Evolutionary conservation across 1,284 basidiomycete genomes (phyloP).

Genomic region (Moniliella sp.): DNA sequence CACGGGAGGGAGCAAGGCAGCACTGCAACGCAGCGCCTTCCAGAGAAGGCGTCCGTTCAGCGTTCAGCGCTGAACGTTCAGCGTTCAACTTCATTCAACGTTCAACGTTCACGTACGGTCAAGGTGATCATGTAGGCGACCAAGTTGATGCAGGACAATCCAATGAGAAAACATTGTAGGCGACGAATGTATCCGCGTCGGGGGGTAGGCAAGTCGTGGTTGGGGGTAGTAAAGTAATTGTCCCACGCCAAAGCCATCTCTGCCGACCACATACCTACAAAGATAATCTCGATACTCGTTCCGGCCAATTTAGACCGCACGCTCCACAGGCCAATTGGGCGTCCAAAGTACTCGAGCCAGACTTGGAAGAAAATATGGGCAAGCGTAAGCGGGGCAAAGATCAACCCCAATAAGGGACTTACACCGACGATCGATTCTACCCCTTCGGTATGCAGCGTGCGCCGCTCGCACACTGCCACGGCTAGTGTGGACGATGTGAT

Average conservation of each 20-base stretch:
- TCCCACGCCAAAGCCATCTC: constrained; percentile 65
- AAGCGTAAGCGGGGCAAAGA: constrained; percentile 62
- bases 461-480: constrained; percentile 53
- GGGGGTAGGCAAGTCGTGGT: constrained; percentile 43
- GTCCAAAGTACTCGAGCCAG: constrained; percentile 57
- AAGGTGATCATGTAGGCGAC: constrained; percentile 26
- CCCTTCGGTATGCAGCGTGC: constrained; percentile 40
- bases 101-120: constrained; percentile 16
- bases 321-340: constrained; percentile 65
- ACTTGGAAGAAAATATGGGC: constrained; percentile 49
- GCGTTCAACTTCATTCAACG: too few species aligned
- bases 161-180: constrained; percentile 33
- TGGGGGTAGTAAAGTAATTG: constrained; percentile 64
- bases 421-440: constrained; percentile 54
- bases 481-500: constrained; percentile 60
- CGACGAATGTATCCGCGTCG: constrained; percentile 42
- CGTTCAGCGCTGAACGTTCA: too few species aligned
- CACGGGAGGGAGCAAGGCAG: too few species aligned
- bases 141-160: constrained; percentile 39
- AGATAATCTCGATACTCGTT: constrained; percentile 42
- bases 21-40: too few species aligned
- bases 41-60: too few species aligned
- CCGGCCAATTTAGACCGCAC: constrained; percentile 25
- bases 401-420: constrained; percentile 59
- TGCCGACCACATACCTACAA: constrained; percentile 79